Conservation (phyloP, 2,329 filamentous ascomycete species). For the Penicillium sumatraense region DNA sequence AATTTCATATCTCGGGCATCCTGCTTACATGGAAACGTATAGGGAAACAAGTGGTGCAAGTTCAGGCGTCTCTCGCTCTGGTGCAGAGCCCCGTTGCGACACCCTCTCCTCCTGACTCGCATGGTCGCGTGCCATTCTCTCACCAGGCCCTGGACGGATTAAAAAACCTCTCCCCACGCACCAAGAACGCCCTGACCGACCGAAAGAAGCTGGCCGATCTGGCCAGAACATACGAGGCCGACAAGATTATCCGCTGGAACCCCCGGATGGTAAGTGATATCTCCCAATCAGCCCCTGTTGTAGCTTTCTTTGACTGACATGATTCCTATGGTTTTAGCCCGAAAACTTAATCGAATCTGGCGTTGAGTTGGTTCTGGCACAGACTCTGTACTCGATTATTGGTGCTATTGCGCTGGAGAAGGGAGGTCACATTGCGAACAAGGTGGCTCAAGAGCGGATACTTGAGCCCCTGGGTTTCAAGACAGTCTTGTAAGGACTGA, state of each 20-base stretch:
- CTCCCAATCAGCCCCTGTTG: background rate
- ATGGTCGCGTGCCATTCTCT: conserved; percentile 67
- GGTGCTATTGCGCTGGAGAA: conserved; percentile 89
- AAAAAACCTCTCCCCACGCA: conserved; percentile 68
- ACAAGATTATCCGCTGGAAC: conserved; percentile 83
- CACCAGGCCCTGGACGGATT: conserved; percentile 75
- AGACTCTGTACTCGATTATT: conserved; percentile 81
- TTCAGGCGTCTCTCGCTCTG: conserved; percentile 68
- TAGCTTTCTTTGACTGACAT: background rate
- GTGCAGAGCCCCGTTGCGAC: conserved; percentile 51
- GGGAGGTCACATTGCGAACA: conserved; percentile 76
- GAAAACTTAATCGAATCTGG: conserved; percentile 75
- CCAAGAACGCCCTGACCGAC: conserved; percentile 65
- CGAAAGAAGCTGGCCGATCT: conserved; percentile 70
- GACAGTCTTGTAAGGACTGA: conserved; percentile 27
- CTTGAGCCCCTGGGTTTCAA: conserved; percentile 57
- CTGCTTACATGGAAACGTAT: conserved; percentile 10
- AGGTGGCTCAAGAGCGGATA: conserved; percentile 76
- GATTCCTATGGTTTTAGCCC: conserved; percentile 51
- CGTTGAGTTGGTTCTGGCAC: conserved; percentile 72
- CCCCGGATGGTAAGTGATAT: conserved; percentile 70
- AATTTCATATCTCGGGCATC: background rate
- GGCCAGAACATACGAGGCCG: conserved; percentile 71
- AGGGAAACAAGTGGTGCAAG: conserved; percentile 68
- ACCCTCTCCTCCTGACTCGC: conserved; percentile 48